These are phyloP conservation scores for Teratosphaeria zuluensis DNA, from an alignment of 2,329 filamentous ascomycete genomes.

Conservation along the genomic window DNA sequence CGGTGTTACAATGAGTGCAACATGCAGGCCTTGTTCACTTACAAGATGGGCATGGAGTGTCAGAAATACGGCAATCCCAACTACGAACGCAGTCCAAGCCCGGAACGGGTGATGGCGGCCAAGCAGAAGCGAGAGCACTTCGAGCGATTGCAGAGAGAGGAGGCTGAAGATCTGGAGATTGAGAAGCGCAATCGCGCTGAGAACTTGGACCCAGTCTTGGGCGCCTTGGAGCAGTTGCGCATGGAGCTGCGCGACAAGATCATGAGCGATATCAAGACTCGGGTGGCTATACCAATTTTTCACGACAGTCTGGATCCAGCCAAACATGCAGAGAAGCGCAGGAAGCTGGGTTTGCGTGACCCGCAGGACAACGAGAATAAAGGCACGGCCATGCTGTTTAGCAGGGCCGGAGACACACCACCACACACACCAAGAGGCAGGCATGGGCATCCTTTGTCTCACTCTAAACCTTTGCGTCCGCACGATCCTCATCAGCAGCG, in stretches of 20 bases:
- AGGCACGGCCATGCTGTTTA: constrained; percentile 33
- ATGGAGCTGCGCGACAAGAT: constrained; percentile 79
- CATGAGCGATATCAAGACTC: constrained; percentile 77
- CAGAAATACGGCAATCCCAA: constrained; percentile 58
- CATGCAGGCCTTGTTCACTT: constrained; percentile 79
- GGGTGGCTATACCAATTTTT: constrained; percentile 72
- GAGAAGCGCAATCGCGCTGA: constrained; percentile 81
- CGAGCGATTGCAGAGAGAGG: constrained; percentile 58
- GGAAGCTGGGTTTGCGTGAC: constrained; percentile 67
- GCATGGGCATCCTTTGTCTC: constrained; percentile 29
- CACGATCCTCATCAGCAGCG: constrained; percentile 35
- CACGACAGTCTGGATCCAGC: constrained; percentile 74
- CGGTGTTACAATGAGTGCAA: constrained; percentile 71
- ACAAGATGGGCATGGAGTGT: constrained; percentile 83
- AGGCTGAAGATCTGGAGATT: constrained; percentile 74
- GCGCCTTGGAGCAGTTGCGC: constrained; percentile 69
- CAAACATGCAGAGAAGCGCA: constrained; percentile 68
- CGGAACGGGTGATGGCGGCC: constrained; percentile 38
- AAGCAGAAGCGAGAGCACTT: constrained; percentile 55
- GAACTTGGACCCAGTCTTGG: constrained; percentile 80
- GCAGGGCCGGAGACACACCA: constrained; percentile 51
- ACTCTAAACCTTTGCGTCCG: constrained; percentile 31
- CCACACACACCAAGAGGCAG: constrained; percentile 52
- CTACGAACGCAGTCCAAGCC: constrained; percentile 47
- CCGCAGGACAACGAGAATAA: constrained; percentile 48